Conservation (phyloP, 768 basidiomycete species). For the Amylocystis lapponica region DNA sequence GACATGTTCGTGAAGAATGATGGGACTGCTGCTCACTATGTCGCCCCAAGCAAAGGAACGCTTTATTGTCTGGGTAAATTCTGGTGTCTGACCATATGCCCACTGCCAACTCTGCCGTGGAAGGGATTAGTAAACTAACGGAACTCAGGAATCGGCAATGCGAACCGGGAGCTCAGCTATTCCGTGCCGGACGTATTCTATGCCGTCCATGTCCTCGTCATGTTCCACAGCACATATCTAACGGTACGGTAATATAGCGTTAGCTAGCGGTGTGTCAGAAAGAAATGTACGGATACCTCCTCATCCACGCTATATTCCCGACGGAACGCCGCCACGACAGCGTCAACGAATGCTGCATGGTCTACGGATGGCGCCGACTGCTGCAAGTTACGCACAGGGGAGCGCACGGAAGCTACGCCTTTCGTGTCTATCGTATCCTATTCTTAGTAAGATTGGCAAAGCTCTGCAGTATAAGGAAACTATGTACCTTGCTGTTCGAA, state of each 20-base stretch:
- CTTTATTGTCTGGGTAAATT: slow-evolving; percentile 66
- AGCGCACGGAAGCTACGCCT: slow-evolving; percentile 87
- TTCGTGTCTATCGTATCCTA: slow-evolving; percentile 79
- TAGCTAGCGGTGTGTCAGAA: not conserved
- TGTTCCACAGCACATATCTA: slow-evolving; percentile 35
- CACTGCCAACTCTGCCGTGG: slow-evolving; percentile 93
- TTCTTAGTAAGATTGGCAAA: not conserved
- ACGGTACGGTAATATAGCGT: not conserved
- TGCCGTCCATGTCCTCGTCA: slow-evolving; percentile 35
- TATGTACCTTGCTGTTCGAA: slow-evolving; percentile 54
- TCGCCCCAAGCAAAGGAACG: slow-evolving; percentile 33
- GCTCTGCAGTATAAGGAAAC: not conserved
- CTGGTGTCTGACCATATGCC: slow-evolving; percentile 89
- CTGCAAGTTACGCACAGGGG: slow-evolving; percentile 82
- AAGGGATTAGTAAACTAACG: no score
- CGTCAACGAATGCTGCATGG: slow-evolving; percentile 66
- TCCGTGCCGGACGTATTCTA: slow-evolving; percentile 61
- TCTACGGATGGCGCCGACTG: slow-evolving; percentile 44
- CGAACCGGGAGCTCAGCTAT: slow-evolving; percentile 70
- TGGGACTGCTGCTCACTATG: slow-evolving; percentile 27
- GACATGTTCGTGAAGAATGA: not conserved
- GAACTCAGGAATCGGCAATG: no score
- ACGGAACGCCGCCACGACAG: slow-evolving; percentile 65
- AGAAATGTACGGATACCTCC: slow-evolving; percentile 22
- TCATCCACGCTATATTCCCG: slow-evolving; percentile 43